phyloP scores from a whole-genome alignment of 148 eudicot species.

The Silene uniflora region DNA sequence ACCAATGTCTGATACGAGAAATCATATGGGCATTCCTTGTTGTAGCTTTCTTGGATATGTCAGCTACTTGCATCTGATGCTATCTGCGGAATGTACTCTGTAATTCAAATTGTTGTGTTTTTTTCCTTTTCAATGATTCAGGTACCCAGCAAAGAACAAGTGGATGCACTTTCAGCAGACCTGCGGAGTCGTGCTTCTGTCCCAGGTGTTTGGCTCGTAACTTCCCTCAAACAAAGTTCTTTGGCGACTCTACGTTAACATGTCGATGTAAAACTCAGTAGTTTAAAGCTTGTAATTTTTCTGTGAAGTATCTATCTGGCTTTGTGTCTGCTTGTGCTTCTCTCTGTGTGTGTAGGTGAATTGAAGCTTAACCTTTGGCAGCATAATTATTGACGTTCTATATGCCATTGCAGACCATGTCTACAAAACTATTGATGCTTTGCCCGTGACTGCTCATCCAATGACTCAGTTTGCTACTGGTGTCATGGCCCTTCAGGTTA shows the following conservation, averaged over 20 bases:
- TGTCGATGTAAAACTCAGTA: no score
- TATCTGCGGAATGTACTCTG: no score
- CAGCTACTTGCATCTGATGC: no score
- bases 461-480: slow-evolving; percentile 98
- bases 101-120: background rate
- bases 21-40: no score
- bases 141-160: slow-evolving; percentile 97
- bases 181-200: slow-evolving; percentile 76
- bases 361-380: background rate
- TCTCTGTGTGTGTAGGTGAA: background rate
- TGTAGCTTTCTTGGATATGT: no score
- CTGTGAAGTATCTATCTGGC: background rate
- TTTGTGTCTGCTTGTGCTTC: background rate
- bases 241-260: no score
- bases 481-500: slow-evolving; percentile 99
- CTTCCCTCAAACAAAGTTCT: no score
- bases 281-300: no score
- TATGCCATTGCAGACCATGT: slow-evolving; percentile 67
- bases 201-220: slow-evolving; percentile 53
- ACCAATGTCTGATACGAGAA: no score
- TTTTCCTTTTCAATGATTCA: slow-evolving; percentile 13
- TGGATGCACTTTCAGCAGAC: slow-evolving; percentile 75
- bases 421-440: slow-evolving; percentile 81
- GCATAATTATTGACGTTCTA: slow-evolving; percentile 9
- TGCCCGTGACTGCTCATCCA: slow-evolving; percentile 88